Conservation (phyloP, 2,329 filamentous ascomycete genomes). For the Beauveria sp. region DNA sequence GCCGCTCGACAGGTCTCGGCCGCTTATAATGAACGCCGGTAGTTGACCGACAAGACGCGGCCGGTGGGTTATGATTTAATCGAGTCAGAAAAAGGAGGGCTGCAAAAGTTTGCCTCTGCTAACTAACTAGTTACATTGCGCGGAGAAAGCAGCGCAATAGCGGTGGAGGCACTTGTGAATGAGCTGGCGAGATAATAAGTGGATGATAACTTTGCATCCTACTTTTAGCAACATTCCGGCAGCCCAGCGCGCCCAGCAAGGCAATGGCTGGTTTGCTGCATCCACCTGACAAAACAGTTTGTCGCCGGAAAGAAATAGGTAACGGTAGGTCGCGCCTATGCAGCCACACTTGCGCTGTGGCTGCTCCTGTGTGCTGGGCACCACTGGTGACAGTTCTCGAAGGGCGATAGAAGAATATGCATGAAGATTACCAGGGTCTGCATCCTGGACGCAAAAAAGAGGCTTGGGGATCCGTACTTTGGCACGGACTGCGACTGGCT, state of each 20-base stretch:
- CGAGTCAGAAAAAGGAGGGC: background rate
- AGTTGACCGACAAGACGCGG: background rate
- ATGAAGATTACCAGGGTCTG: conserved; percentile 5
- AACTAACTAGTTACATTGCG: background rate
- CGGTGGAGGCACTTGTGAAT: background rate
- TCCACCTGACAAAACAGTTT: background rate
- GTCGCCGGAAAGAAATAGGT: background rate
- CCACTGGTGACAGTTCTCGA: background rate
- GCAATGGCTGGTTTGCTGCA: background rate
- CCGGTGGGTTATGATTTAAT: background rate
- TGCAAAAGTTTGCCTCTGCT: background rate
- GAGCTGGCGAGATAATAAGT: background rate
- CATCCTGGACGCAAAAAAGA: background rate
- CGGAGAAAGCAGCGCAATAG: background rate
- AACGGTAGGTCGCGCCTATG: background rate
- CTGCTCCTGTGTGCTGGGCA: background rate
- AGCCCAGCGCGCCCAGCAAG: background rate
- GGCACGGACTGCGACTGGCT: background rate
- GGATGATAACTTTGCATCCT: background rate
- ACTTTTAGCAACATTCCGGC: background rate
- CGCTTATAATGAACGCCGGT: background rate
- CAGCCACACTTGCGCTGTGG: background rate
- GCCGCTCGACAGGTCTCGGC: background rate
- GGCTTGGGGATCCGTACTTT: background rate
- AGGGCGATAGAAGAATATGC: background rate